A percentile compares a stretch with the other conserved stretches of the same genome.
Conservation (phyloP, 2,329 filamentous ascomycete species). For the Sclerotinia glacialis region DNA sequence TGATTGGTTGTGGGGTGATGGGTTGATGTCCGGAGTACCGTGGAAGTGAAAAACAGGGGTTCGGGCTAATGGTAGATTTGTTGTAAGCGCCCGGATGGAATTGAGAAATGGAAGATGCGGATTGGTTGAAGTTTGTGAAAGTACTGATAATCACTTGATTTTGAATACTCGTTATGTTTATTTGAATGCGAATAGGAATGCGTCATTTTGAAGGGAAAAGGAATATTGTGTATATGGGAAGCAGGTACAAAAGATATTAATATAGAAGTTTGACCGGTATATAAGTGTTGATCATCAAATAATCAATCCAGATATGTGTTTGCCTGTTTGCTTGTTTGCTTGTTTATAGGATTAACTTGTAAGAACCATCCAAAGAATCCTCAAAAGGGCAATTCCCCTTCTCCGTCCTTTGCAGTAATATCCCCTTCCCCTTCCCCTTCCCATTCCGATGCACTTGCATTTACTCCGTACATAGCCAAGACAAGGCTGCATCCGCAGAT, state of each 20-base stretch:
- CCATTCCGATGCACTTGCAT: conserved; percentile 2
- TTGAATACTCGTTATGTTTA: no score
- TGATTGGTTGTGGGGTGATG: conserved; percentile 5
- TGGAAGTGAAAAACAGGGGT: neutral
- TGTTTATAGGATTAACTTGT: neutral
- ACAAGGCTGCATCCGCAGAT: neutral
- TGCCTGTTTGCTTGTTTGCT: neutral
- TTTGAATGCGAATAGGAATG: neutral
- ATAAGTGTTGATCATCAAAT: neutral
- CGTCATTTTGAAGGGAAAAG: neutral
- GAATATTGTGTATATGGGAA: neutral
- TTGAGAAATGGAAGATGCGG: neutral
- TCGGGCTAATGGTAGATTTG: conserved; percentile 11
- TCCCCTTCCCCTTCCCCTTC: neutral
- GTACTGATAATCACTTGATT: neutral
- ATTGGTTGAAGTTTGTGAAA: conserved; percentile 6
- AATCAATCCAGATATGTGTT: neutral
- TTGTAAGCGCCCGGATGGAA: conserved; percentile 10
- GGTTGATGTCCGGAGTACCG: neutral
- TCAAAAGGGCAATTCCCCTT: neutral
- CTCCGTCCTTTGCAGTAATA: neutral
- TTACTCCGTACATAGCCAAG: neutral
- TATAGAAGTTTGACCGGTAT: neutral
- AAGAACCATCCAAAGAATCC: neutral
- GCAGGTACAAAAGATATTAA: conserved; percentile 8